Evolutionary conservation across 257 asterid genomes (phyloP).

Genomic region (Asclepias syriaca): DNA sequence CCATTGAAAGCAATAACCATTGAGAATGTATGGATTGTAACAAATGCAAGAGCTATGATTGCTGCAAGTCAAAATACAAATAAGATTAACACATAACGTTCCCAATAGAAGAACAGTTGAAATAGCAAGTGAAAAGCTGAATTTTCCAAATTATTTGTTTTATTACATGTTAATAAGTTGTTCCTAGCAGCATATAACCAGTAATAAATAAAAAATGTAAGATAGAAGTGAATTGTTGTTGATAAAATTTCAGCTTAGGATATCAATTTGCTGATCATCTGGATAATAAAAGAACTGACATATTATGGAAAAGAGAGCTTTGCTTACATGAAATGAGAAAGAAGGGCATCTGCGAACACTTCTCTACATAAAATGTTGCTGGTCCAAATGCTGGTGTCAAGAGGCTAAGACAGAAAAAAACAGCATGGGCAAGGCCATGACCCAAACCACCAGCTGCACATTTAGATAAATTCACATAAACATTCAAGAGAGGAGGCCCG

Average conservation of each 20-base stretch:
- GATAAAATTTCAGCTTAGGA: neutral
- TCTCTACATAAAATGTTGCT: constrained; percentile 86
- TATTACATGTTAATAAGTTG: neutral
- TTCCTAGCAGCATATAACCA: neutral
- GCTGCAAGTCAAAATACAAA: constrained; percentile 50
- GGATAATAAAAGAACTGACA: neutral
- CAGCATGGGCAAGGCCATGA: constrained; percentile 97
- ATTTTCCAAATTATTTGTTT: neutral
- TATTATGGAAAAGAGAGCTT: neutral
- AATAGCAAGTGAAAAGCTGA: neutral
- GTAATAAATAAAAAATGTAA: neutral
- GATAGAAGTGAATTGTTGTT: neutral
- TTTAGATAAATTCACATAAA: constrained; percentile 11
- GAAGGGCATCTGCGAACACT: constrained; percentile 82
- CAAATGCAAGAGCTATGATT: constrained; percentile 84
- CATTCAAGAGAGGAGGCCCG: neutral
- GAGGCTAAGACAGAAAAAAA: constrained; percentile 94
- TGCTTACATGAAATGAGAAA: constrained; percentile 79
- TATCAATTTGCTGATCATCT: neutral
- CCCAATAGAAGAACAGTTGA: neutral
- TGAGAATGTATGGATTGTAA: constrained; percentile 86
- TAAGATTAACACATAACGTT: neutral
- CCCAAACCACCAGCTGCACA: constrained; percentile 95
- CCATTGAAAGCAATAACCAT: constrained; percentile 96
- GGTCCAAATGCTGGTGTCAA: constrained; percentile 97